phyloP scores from a whole-genome alignment of 2,329 filamentous ascomycete genomes.

The Xylariaceae sp. region DNA sequence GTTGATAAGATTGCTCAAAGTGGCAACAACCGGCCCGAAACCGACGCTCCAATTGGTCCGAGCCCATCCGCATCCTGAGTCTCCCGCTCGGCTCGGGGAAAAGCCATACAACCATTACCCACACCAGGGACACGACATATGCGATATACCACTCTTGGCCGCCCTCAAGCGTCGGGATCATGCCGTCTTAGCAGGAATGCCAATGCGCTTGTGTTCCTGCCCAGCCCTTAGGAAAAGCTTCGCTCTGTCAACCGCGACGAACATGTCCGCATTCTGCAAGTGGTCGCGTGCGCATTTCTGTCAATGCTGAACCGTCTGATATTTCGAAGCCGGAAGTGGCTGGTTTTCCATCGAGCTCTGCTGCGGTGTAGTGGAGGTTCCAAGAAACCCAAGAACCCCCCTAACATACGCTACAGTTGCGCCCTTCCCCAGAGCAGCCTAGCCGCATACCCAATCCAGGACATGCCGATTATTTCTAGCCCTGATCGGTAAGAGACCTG shows the following conservation, averaged over 20 bases:
- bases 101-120: not conserved
- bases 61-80: not conserved
- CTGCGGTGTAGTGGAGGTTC: too few species aligned
- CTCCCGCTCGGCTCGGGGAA: not conserved
- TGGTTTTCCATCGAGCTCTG: not conserved
- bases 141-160: too few species aligned
- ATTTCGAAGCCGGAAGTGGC: too few species aligned
- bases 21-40: conserved; percentile 9
- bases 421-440: not conserved
- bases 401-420: too few species aligned
- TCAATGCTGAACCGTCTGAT: too few species aligned
- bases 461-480: not conserved
- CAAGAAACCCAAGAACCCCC: too few species aligned
- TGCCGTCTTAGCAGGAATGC: not conserved
- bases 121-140: not conserved
- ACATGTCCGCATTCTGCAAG: not conserved
- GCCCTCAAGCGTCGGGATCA: not conserved
- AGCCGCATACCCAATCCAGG: not conserved
- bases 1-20: conserved; percentile 7
- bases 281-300: not conserved
- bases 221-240: not conserved
- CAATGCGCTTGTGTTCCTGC: not conserved
- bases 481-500: not conserved
- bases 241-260: not conserved
- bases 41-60: not conserved